These are phyloP conservation scores for Dalbergia oliveri DNA, from an alignment of 306 rosid genomes.

Conservation along the genomic window DNA sequence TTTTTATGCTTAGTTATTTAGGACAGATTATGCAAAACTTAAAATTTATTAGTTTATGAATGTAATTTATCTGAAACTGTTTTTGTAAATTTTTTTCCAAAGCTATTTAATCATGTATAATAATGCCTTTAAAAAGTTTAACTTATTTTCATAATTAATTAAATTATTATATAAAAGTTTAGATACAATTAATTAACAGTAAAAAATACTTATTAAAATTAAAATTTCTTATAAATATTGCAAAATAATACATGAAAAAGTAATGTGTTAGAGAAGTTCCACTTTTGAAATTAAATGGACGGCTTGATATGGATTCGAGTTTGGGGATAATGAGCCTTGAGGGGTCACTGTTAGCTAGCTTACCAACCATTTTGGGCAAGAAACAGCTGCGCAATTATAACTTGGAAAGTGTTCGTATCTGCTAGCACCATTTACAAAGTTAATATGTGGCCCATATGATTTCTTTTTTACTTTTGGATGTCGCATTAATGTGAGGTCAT, in stretches of 20 bases:
- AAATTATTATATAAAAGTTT: too few relatives aligned
- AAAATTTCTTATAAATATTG: too few relatives aligned
- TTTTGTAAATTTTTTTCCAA: too few relatives aligned
- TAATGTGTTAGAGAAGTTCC: too few relatives aligned
- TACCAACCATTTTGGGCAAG: slow-evolving; percentile 27
- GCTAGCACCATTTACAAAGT: neutral
- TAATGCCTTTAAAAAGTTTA: too few relatives aligned
- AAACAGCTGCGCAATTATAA: neutral
- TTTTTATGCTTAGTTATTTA: neutral
- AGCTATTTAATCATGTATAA: too few relatives aligned
- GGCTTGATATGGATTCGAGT: neutral
- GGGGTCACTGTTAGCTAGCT: slow-evolving; percentile 23
- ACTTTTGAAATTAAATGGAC: too few relatives aligned
- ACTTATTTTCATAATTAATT: too few relatives aligned
- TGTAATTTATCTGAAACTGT: too few relatives aligned
- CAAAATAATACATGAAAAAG: too few relatives aligned
- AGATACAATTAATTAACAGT: too few relatives aligned
- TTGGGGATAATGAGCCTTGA: neutral
- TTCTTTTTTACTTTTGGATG: neutral
- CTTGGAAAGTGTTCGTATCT: neutral
- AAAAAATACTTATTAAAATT: too few relatives aligned
- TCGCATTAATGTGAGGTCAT: slow-evolving; percentile 5
- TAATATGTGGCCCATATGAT: neutral
- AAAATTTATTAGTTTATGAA: neutral
- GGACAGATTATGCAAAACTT: neutral